Evolutionary conservation across 495 filamentous ascomycete genomes (phyloP), one percentile per base, ranked within the genome.

Genomic region (Daldinia concentrica): DNA sequence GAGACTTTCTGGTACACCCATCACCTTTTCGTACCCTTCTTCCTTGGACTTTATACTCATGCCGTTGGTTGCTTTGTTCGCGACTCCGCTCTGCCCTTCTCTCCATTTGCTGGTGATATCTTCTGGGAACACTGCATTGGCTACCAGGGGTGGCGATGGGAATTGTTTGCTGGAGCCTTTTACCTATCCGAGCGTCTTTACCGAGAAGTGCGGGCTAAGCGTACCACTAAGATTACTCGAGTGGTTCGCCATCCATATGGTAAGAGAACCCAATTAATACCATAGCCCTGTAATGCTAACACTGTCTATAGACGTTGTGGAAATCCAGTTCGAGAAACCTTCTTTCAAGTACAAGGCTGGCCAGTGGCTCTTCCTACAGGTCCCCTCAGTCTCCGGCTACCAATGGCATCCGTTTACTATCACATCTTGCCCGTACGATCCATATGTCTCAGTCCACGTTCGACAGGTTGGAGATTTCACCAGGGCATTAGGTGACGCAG

Each of bases 321-420:
- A 99, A 79, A 94, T 99, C 72, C 95, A 99, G 79, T 98, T 99
- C 77, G 86, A 85, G 73, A 99, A 98, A 79, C 92, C 94, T 9
- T 93, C 91, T 66, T 97, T 99, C 91, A 93, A 90, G 73, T 99
- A 99, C 88, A 98, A 98, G 85, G 89, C 96, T 24, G 95, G 95
- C 37, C 95, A 99, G 79, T 99, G 94, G 93, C 88, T 98, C 19
- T 97, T 98, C 83, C 83, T 99, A 61, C 94, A 98, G 79, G 89
- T 97, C 9, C 95, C 95, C 2, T 88, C 91, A 5, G 89, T 99
- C 43, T 96, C 92, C 59, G 86, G 82, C 64, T 89, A 90, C 69
- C 95, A 99, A 82, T 99, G 95, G 95, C 95, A 99, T 81, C 95
- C 95, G 15, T 99, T 98, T 79, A 99, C 95, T 78, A 99, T 99